phyloP scores from a whole-genome alignment of 208 protist species.

The Dictyostelium gargantuum region DNA sequence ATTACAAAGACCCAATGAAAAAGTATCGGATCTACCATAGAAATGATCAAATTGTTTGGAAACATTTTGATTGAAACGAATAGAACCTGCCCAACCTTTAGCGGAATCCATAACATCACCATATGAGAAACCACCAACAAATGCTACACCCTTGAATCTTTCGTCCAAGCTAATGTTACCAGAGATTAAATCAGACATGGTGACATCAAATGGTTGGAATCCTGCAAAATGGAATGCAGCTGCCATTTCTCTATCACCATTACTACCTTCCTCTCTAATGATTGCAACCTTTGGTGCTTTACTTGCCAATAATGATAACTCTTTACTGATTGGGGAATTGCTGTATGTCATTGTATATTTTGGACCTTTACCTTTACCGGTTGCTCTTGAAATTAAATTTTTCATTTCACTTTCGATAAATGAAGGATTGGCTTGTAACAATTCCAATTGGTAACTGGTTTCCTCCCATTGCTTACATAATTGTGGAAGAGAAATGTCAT shows the following conservation, averaged over 20 bases:
- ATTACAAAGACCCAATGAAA: slow-evolving; percentile 85
- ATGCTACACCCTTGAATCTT: slow-evolving; percentile 84
- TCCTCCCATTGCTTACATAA: slow-evolving; percentile 80
- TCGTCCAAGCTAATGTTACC: slow-evolving; percentile 62
- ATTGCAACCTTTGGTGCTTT: slow-evolving; percentile 28
- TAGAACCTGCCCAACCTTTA: slow-evolving; percentile 84
- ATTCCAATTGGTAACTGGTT: slow-evolving; percentile 81
- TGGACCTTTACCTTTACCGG: slow-evolving; percentile 32
- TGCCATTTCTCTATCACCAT: slow-evolving; percentile 86
- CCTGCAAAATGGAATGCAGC: slow-evolving; percentile 80
- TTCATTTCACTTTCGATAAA: slow-evolving; percentile 75
- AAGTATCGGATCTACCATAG: slow-evolving; percentile 79
- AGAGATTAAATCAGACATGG: slow-evolving; percentile 75
- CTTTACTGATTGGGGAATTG: neutral
- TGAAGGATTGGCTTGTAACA: slow-evolving; percentile 78
- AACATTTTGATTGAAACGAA: slow-evolving; percentile 44
- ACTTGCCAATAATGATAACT: neutral
- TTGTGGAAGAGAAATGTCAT: neutral
- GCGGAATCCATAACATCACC: slow-evolving; percentile 86
- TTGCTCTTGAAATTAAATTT: slow-evolving; percentile 24
- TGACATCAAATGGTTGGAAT: slow-evolving; percentile 84
- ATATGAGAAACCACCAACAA: slow-evolving; percentile 87
- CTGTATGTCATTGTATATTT: neutral
- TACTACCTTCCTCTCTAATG: slow-evolving; percentile 82
- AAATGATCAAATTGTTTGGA: slow-evolving; percentile 78